Conservation (phyloP, 495 filamentous ascomycete species). For the Hypoxylon crocopeplum region DNA sequence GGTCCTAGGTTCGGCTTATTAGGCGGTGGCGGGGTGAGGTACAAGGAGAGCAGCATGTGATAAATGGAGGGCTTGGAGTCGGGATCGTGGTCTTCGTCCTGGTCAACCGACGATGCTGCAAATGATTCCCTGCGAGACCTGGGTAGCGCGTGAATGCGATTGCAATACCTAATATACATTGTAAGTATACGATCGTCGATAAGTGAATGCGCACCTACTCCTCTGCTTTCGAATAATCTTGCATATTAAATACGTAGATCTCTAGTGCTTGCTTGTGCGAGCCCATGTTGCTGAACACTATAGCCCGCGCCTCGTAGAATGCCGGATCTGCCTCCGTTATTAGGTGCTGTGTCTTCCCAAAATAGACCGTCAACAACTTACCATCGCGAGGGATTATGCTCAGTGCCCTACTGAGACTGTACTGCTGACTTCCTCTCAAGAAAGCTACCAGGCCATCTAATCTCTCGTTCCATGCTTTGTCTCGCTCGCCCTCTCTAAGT, state of each 20-base stretch:
- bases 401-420: constrained; percentile 78
- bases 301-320: constrained; percentile 89
- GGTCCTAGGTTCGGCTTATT: constrained; percentile 76
- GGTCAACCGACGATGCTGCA: constrained; percentile 11
- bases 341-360: background rate
- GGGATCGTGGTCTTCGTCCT: constrained; percentile 50
- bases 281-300: constrained; percentile 94
- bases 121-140: constrained; percentile 29
- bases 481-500: constrained; percentile 56
- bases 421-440: constrained; percentile 76
- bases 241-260: constrained; percentile 94
- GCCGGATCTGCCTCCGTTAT: constrained; percentile 65
- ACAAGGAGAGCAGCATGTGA: constrained; percentile 86
- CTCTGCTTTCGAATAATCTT: constrained; percentile 89
- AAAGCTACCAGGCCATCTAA: constrained; percentile 74
- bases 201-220: constrained; percentile 63
- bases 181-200: constrained; percentile 21
- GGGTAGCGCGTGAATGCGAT: constrained; percentile 71
- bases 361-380: constrained; percentile 47
- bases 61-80: constrained; percentile 78
- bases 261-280: constrained; percentile 92
- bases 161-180: constrained; percentile 77
- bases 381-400: constrained; percentile 78
- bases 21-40: constrained; percentile 80
- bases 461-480: constrained; percentile 61